Conservation (phyloP, 2,329 filamentous ascomycete species). For the Fusarium bulbicola region DNA sequence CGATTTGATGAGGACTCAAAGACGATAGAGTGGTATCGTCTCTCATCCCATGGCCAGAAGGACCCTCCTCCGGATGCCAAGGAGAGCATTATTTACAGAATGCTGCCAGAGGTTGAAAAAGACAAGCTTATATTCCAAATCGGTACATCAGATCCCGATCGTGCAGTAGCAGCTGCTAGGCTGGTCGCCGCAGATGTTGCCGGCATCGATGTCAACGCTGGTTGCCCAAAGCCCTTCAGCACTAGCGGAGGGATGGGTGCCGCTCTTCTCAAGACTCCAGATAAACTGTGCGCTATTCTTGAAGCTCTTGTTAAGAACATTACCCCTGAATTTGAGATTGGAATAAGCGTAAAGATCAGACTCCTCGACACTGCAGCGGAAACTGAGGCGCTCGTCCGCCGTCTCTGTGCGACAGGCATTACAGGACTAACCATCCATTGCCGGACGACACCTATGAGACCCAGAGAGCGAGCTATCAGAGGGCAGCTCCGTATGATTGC, state of each 20-base stretch:
- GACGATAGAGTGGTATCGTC: slow-evolving; percentile 85
- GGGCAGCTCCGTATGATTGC: slow-evolving; percentile 87
- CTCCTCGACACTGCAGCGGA: slow-evolving; percentile 79
- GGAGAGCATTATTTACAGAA: slow-evolving; percentile 81
- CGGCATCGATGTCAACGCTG: slow-evolving; percentile 96
- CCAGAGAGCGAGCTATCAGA: slow-evolving; percentile 85
- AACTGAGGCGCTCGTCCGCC: slow-evolving; percentile 80
- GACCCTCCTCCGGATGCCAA: slow-evolving; percentile 62
- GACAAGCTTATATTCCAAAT: slow-evolving; percentile 88
- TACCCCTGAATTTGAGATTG: slow-evolving; percentile 80
- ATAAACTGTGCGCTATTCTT: slow-evolving; percentile 84
- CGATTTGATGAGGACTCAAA: slow-evolving; percentile 78
- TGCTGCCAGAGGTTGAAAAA: slow-evolving; percentile 81
- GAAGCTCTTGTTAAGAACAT: slow-evolving; percentile 83
- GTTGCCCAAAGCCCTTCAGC: slow-evolving; percentile 98
- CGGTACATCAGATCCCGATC: slow-evolving; percentile 83
- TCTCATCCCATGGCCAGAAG: slow-evolving; percentile 74
- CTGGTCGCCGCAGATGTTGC: slow-evolving; percentile 87
- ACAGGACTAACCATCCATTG: slow-evolving; percentile 94
- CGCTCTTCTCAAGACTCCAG: slow-evolving; percentile 84
- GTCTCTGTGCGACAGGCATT: slow-evolving; percentile 87
- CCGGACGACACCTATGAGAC: slow-evolving; percentile 94
- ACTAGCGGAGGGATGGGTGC: slow-evolving; percentile 96
- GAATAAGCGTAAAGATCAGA: slow-evolving; percentile 96
- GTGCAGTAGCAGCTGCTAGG: slow-evolving; percentile 84